Evolutionary conservation across 495 filamentous ascomycete genomes (phyloP).

Genomic region (Trichocladium antarcticum): DNA sequence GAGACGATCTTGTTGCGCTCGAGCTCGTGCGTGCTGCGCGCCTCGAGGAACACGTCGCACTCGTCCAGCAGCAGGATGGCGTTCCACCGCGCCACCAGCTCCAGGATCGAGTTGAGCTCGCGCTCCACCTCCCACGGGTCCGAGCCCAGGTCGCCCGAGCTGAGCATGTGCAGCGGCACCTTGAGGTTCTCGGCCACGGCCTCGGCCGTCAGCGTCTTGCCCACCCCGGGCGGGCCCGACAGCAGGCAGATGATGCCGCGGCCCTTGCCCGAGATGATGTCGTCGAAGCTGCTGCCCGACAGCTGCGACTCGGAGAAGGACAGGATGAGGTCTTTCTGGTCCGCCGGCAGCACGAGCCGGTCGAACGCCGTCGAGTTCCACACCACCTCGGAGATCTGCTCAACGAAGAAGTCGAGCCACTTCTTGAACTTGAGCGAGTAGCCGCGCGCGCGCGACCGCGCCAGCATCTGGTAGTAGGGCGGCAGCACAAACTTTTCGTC

Average conservation of each 20-base stretch:
- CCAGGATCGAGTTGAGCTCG: constrained; percentile 40
- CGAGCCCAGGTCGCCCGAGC: constrained; percentile 45
- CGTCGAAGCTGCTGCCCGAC: constrained; percentile 50
- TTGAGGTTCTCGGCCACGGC: constrained; percentile 42
- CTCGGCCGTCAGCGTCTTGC: constrained; percentile 50
- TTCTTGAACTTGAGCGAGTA: constrained; percentile 37
- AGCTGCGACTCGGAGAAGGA: constrained; percentile 41
- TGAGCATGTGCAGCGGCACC: constrained; percentile 45
- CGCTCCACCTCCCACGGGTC: constrained; percentile 39
- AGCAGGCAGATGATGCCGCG: constrained; percentile 51
- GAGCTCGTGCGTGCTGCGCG: constrained; percentile 41
- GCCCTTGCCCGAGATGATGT: constrained; percentile 45
- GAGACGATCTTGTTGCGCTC: constrained; percentile 46
- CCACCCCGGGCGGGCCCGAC: constrained; percentile 46
- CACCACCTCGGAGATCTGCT: constrained; percentile 31
- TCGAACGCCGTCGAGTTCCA: constrained; percentile 48
- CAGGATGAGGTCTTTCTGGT: constrained; percentile 44
- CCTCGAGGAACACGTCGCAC: constrained; percentile 57
- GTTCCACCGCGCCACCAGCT: constrained; percentile 42
- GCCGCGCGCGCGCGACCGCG: constrained; percentile 31
- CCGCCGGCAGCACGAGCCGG: constrained; percentile 40
- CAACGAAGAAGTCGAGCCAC: constrained; percentile 33
- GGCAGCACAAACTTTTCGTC: constrained; percentile 20
- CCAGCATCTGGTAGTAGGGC: constrained; percentile 34
- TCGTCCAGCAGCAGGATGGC: constrained; percentile 53